Base-by-base conservation (phyloP, 768 basidiomycete species). In the Cyclocybe aegerita region DNA sequence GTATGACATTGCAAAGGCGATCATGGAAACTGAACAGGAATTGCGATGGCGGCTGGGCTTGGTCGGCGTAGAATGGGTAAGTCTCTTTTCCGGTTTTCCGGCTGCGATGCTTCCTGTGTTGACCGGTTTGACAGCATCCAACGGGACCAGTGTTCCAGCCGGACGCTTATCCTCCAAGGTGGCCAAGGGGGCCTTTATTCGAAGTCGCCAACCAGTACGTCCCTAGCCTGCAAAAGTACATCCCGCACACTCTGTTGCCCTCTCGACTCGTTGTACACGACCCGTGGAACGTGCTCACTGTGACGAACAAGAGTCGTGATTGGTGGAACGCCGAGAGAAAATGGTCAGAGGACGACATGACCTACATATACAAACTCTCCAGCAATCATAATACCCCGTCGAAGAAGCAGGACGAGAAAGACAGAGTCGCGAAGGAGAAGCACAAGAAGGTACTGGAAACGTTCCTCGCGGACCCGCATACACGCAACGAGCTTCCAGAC, bases 181-280 rank as follows among this genome's bases (percentile, higher is more conserved):
- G 75, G 73, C 73, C 76, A 3, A 47, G 71, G 4, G 57, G 61
- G 1, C 77, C 77, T 0, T 78, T 77, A 50, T 55, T 52, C 29
- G 54, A 54, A 1, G 29, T 42, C 29, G 15, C 43, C 3, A 42
- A 17, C 29, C n/a, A 35, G 11, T 30, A 50, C 17, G 30, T 50
- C 7, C 58, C 60, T 1, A 56, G 43, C 0, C 40, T 71, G 6
- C 58, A 68, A 12, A 50, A 59, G 9, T 50, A 61, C 9, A 64
- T 70, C 23, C 57, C 59, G 15, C 63, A 61, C 30, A 53, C 60
- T 11, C 48, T 46, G 7, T 61, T 71, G 31, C 65, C 64, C 0
- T 44, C 50, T 5, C 61, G 49, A 14, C 53, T 65, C 12, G 39
- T 64, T 29, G 61, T 65, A 3, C 64, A 65, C 23, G 64, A 66